These are phyloP conservation scores for Saturnispora kantuleensis DNA, from an alignment of 805 yeast genomes.

Conservation along the genomic window DNA sequence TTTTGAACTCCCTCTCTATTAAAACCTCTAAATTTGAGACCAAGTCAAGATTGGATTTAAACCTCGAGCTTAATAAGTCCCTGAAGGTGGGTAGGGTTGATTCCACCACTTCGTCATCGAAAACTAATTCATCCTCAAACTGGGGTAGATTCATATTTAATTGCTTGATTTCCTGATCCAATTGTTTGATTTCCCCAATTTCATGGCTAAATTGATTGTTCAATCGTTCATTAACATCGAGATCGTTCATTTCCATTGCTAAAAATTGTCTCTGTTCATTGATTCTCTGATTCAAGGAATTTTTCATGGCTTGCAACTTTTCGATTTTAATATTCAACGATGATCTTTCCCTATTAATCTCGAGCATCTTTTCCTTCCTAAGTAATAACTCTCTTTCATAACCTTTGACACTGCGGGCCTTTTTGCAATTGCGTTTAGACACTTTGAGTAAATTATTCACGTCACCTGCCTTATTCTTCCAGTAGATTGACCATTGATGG, in stretches of 20 bases:
- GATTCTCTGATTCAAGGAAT: too few species aligned
- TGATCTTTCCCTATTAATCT: constrained; percentile 3
- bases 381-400: constrained; percentile 26
- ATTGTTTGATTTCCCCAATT: background rate
- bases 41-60: background rate
- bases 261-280: too few species aligned
- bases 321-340: background rate
- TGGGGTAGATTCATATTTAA: constrained; percentile 1
- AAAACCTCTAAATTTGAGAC: constrained; percentile 17
- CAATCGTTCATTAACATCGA: background rate
- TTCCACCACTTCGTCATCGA: too few species aligned
- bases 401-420: constrained; percentile 17
- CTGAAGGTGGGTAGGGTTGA: too few species aligned
- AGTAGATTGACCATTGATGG: constrained; percentile 40
- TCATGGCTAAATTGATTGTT: background rate
- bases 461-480: constrained; percentile 35
- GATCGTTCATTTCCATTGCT: too few species aligned
- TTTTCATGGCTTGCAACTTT: background rate
- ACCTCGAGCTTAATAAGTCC: background rate
- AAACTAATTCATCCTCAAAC: constrained; percentile 10
- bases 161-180: background rate
- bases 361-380: constrained; percentile 22
- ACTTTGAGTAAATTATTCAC: constrained; percentile 8
- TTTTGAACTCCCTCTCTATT: constrained; percentile 22
- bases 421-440: constrained; percentile 7